Evolutionary conservation across 805 yeast genomes (phyloP), one percentile per base, ranked within the genome.

Genomic region (Yamadazyma ubonensis): DNA sequence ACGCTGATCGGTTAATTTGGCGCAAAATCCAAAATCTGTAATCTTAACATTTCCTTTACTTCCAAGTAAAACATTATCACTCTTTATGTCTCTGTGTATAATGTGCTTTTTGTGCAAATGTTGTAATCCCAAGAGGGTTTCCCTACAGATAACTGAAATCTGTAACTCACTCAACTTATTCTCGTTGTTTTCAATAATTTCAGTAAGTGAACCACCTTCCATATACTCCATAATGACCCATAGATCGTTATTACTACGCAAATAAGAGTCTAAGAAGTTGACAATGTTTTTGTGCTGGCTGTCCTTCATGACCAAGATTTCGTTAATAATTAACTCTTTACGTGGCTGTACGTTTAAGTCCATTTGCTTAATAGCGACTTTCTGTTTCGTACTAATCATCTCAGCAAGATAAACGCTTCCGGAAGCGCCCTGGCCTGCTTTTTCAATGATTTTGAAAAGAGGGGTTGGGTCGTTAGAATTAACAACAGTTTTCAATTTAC

Each of bases 181-280:
- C 39, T 81, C 81, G 59, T 90, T 90, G 63, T 89, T 86, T 41
- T 89, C 96, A 55, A 95, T 90, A 29, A 95, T 86, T 65, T 93
- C 99, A 0, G 98, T 93, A 51, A 93, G 70, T 4, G 96, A 86
- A 1, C 99, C 99, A 39, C 99, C 99, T 66, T 95, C 97, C 99
- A 93, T 93, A 60, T 81, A 95, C 63, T 93, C 99, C 99, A 93
- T 93, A 22, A 95, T 86, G n/a, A 93, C 99, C 96, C 98, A 91
- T 44, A 93, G 70, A 55, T 93, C 97, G 43, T 78, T 75, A 35
- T 74, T 70, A 3, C 88, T 87, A 39, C 89, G 75, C 46, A 91
- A 66, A 55, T 87, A 95, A 1, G 96, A 88, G 57, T 91, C 98
- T 44, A 93, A 65, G 63, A 87, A 93, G 59, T 91, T 93, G 43